Evolutionary conservation across 441 rosid species (phyloP).

Genomic region (Flueggea neowawraea): DNA sequence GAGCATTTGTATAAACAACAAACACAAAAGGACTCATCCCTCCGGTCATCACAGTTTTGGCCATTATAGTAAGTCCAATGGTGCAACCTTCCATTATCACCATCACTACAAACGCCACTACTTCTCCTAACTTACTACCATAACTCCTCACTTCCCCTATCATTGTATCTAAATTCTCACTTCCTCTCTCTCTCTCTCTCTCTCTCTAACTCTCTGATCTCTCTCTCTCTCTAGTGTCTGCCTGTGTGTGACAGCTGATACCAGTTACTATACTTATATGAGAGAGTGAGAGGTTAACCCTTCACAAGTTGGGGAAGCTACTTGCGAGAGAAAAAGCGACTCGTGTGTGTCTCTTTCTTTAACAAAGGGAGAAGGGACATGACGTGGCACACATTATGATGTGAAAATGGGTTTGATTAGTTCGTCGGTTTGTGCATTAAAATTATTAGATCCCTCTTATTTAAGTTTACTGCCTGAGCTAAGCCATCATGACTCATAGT

Average conservation of each 20-base stretch:
- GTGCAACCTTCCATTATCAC: slow-evolving; percentile 69
- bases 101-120: slow-evolving; percentile 52
- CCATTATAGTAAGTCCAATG: slow-evolving; percentile 62
- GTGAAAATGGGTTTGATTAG: too few species aligned
- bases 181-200: not conserved
- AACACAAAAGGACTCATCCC: slow-evolving; percentile 87
- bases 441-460: too few species aligned
- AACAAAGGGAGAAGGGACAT: slow-evolving; percentile 23
- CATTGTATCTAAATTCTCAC: not conserved
- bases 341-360: slow-evolving; percentile 42
- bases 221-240: not conserved
- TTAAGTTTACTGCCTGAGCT: not conserved
- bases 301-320: slow-evolving; percentile 45
- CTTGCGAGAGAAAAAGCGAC: slow-evolving; percentile 55
- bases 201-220: not conserved
- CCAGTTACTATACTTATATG: not conserved
- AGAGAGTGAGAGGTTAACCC: slow-evolving; percentile 30
- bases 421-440: too few species aligned
- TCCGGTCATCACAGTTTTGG: slow-evolving; percentile 50
- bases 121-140: slow-evolving; percentile 24
- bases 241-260: not conserved
- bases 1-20: slow-evolving; percentile 59
- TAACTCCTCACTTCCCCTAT: slow-evolving; percentile 24
- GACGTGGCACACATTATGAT: slow-evolving; percentile 25
- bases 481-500: not conserved